phyloP scores from a whole-genome alignment of 768 basidiomycete species.

The Calocybe cyanea region DNA sequence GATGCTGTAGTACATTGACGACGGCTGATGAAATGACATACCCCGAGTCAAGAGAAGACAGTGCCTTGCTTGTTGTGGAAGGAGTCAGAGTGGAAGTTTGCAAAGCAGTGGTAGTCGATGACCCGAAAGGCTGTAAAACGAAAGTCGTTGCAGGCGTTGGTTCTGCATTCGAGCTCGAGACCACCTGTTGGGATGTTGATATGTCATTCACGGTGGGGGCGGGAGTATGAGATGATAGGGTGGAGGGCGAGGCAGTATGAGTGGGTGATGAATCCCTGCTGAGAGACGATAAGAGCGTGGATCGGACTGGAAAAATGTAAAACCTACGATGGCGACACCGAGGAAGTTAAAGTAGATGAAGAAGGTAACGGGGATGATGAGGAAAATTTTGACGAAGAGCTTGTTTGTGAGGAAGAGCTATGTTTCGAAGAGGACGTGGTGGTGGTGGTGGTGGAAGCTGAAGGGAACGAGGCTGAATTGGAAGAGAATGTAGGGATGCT shows the following conservation, averaged over 20 bases:
- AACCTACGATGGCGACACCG: not conserved
- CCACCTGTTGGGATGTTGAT: too few relatives aligned
- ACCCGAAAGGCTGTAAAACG: not conserved
- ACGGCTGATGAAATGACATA: constrained; percentile 1
- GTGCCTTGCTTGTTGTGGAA: constrained; percentile 5
- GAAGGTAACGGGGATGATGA: not conserved
- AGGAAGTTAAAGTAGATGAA: not conserved
- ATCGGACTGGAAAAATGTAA: not conserved
- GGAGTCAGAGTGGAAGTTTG: constrained; percentile 2
- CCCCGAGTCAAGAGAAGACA: constrained; percentile 14
- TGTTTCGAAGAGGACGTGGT: not conserved
- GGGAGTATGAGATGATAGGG: not conserved
- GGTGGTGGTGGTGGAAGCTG: not conserved
- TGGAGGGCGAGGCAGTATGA: not conserved
- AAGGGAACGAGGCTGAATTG: constrained; percentile 1
- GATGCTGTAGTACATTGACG: constrained; percentile 4
- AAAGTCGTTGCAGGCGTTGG: constrained; percentile 8
- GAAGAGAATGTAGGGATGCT: constrained; percentile 4
- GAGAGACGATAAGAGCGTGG: not conserved
- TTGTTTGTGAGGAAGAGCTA: not conserved
- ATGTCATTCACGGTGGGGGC: not conserved
- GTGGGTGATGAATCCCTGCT: constrained; percentile 5
- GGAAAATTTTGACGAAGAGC: not conserved
- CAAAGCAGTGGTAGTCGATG: not conserved
- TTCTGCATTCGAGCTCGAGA: not conserved